Evolutionary conservation across 164 flowering plant species (phyloP), one percentile per base, ranked within the genome.

Genomic region (Euptelea pleiosperma): DNA sequence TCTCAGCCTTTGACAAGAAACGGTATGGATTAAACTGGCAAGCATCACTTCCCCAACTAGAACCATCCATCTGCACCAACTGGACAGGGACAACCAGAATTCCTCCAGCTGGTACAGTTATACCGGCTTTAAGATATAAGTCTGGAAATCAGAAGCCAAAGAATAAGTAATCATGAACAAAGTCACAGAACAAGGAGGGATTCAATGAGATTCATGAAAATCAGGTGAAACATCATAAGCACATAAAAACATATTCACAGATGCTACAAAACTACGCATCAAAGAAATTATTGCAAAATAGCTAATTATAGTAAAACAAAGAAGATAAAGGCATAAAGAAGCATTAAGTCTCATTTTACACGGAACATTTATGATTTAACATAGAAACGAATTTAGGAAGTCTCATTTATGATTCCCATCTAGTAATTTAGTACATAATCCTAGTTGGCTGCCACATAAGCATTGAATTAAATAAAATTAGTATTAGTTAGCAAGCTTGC

Each of bases 11-110:
- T 26, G 80, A 74, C 59, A 79, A 43, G 69, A 84, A 81, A 6
- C 86, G 82, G 54, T 68, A 58, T 35, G 89, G 89, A 64, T 81
- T 84, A 53, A 84, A 84, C 69, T 77, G 57, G 19, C 55, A 40
- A 16, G 84, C 80, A 73, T 84, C 89, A 66, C 25, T 70, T 33
- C 84, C 86, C 89, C 89, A 84, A 51, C 54, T 72, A 33, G 73
- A 70, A 52, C 55, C 61, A 53, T 84, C 86, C 70, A 52, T 77
- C 65, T 84, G 89, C 43, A 84, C 74, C 84, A 79, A 71, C 64
- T 77, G 84, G 21, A 79, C 45, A 31, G 89, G 86, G 30, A 81
- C 84, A 60, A 79, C 81, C 16, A 84, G 46, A 51, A 76, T 63
- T 26, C 84, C 69, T 59, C 82, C 84, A 71, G 84, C 81, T 22